Base-by-base conservation (phyloP, 2,329 filamentous ascomycete genomes). In the Pseudocercospora fijiensis region DNA sequence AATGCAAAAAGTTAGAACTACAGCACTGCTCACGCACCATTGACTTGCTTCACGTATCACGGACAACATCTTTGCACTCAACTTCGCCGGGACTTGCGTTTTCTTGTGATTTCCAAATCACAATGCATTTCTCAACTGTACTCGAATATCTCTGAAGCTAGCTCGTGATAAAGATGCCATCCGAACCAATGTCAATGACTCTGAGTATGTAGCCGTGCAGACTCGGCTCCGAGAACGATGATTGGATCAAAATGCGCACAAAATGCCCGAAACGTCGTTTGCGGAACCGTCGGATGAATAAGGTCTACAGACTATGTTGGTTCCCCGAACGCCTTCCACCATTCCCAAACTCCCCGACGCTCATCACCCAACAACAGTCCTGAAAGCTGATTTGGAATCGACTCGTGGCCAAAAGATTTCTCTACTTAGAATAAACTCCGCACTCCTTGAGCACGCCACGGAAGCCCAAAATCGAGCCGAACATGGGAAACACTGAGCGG, bases 401-500 rank as follows among this genome's bases (percentile, higher is more conserved):
- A 22, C 24, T 49, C 20, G 20, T 9, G 45, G 20, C 5, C 18
- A 20, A 24, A 20, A n/a, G n/a, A n/a, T n/a, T n/a, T n/a, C 8
- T n/a, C 49, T 53, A 41, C n/a, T n/a, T n/a, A n/a, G n/a, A n/a
- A n/a, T n/a, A n/a, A n/a, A 28, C 27, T 18, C 53, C 28, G 26
- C 30, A 37, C 53, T 56, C 53, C n/a, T 33, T 41, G 18, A 56
- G 53, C n/a, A 56, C 24, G 18, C 53, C 53, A 10, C 53, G 53
- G 28, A 61, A 43, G 1, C 58, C 58, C 18, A 61, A 13, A 7
- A 61, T 53, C 16, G 58, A 51, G 7, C 58, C 58, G 28, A 55
- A 16, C 47, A 61, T 33, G 26, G 58, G 58, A 11, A 61, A 55
- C 18, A 51, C 24, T 18, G 58, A 61, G 51, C 58, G 58, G 24